A percentile compares a stretch with the other conserved stretches of the same genome.
These are phyloP conservation scores for Scenedesmus sp. DNA, from an alignment of 163 green algal genomes.

Conservation along the genomic window DNA sequence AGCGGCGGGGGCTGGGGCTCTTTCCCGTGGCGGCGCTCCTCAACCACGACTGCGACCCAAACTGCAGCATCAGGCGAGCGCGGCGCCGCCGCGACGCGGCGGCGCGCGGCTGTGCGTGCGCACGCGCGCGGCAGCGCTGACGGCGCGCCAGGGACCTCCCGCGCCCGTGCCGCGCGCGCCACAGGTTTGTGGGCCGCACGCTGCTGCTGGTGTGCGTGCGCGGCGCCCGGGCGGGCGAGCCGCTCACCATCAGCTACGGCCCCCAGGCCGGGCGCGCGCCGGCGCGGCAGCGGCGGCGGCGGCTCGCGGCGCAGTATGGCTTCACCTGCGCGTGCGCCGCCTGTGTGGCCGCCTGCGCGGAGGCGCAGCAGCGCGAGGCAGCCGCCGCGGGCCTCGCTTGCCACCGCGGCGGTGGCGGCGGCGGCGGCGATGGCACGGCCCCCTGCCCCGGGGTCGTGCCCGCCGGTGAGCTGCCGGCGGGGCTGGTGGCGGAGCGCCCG, in stretches of 20 bases:
- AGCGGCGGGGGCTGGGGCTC: constrained; percentile 54
- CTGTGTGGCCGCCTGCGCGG: constrained; percentile 16
- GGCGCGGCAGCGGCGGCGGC: neutral
- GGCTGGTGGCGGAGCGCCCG: constrained; percentile 8
- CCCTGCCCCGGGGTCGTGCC: neutral
- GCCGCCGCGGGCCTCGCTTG: constrained; percentile 21
- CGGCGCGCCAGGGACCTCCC: too few species aligned
- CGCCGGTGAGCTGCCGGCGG: neutral
- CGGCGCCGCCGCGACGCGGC: too few species aligned
- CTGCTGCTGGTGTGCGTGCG: constrained; percentile 36
- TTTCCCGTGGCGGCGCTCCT: constrained; percentile 57
- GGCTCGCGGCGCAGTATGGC: constrained; percentile 52
- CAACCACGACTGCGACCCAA: constrained; percentile 67
- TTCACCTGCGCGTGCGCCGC: constrained; percentile 51
- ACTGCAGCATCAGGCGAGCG: constrained; percentile 43
- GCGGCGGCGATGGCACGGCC: neutral
- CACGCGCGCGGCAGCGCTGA: too few species aligned
- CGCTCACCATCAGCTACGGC: constrained; percentile 53
- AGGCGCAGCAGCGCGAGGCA: neutral
- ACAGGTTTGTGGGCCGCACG: constrained; percentile 46
- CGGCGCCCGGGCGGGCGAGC: constrained; percentile 19
- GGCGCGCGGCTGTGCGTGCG: too few species aligned
- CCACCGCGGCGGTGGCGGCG: neutral
- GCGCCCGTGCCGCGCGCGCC: too few species aligned
- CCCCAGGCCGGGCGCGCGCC: constrained; percentile 45